These are phyloP conservation scores for Hypoxylon crocopeplum DNA, from an alignment of 495 filamentous ascomycete genomes.

Conservation along the genomic window DNA sequence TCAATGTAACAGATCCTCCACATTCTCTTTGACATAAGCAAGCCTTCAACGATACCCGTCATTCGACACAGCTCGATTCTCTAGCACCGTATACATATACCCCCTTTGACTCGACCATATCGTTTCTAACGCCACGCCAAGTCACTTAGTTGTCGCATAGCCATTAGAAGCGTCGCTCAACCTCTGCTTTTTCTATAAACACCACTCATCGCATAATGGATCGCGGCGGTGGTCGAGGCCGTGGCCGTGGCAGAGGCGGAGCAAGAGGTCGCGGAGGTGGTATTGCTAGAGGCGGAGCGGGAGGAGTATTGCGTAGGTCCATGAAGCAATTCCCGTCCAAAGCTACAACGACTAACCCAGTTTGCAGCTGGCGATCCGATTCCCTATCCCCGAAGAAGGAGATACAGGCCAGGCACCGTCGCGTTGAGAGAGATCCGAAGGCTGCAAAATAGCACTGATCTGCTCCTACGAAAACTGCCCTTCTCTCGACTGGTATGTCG, in stretches of 20 bases:
- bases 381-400: conserved; percentile 64
- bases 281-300: conserved; percentile 1
- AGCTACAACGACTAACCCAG: conserved; percentile 7
- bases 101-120: neutral
- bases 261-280: conserved; percentile 10
- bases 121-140: neutral
- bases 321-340: neutral
- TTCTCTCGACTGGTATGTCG: conserved; percentile 80
- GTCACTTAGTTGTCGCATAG: conserved; percentile 8
- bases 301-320: conserved; percentile 35
- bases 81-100: neutral
- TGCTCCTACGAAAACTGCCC: conserved; percentile 80
- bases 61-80: neutral
- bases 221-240: conserved; percentile 10
- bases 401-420: conserved; percentile 85
- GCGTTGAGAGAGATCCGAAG: conserved; percentile 86
- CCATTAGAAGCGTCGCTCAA: neutral
- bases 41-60: conserved; percentile 18
- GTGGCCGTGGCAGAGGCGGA: conserved; percentile 11
- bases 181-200: neutral
- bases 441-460: conserved; percentile 82
- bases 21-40: conserved; percentile 17
- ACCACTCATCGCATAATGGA: conserved; percentile 6
- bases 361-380: conserved; percentile 72
- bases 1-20: conserved; percentile 10